phyloP scores from a whole-genome alignment of 257 asterid genomes.

The Forsythia suspensa region DNA sequence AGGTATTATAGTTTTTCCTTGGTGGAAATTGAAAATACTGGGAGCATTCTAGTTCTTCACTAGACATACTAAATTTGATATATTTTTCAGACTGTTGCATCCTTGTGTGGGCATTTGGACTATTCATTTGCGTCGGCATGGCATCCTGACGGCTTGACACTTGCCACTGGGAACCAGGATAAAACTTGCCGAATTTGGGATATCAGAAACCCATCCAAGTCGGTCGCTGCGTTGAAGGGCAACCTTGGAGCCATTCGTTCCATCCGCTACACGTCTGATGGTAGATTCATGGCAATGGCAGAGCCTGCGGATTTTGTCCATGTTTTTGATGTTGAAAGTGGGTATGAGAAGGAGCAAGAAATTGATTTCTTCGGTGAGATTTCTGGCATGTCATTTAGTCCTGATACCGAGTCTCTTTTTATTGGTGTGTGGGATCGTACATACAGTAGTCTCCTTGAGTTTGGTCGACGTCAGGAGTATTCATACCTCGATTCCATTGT shows the following conservation, averaged over 20 bases:
- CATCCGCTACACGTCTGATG: conserved; percentile 83
- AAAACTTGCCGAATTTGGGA: conserved; percentile 94
- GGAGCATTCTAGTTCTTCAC: background rate
- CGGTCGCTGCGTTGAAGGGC: conserved; percentile 68
- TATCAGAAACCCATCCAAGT: conserved; percentile 59
- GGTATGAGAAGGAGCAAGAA: conserved; percentile 79
- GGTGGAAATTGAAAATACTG: background rate
- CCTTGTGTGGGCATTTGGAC: conserved; percentile 74
- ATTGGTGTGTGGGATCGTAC: conserved; percentile 95
- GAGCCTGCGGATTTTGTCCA: conserved; percentile 98
- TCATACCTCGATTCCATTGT: conserved; percentile 61
- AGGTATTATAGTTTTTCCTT: conserved; percentile 42
- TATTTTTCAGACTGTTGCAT: conserved; percentile 50
- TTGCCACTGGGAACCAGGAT: conserved; percentile 97
- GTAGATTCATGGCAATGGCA: conserved; percentile 94
- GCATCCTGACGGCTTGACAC: conserved; percentile 82
- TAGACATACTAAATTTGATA: background rate
- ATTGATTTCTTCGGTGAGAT: conserved; percentile 95
- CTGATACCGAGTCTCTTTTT: conserved; percentile 83
- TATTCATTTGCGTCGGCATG: conserved; percentile 93
- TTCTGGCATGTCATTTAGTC: conserved; percentile 89
- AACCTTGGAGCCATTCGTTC: conserved; percentile 91
- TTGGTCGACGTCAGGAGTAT: conserved; percentile 63
- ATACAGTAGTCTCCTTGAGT: conserved; percentile 89
- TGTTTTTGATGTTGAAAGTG: conserved; percentile 66